These are phyloP conservation scores for Trichophyton equinum DNA, from an alignment of 2,329 filamentous ascomycete species.

Conservation along the genomic window DNA sequence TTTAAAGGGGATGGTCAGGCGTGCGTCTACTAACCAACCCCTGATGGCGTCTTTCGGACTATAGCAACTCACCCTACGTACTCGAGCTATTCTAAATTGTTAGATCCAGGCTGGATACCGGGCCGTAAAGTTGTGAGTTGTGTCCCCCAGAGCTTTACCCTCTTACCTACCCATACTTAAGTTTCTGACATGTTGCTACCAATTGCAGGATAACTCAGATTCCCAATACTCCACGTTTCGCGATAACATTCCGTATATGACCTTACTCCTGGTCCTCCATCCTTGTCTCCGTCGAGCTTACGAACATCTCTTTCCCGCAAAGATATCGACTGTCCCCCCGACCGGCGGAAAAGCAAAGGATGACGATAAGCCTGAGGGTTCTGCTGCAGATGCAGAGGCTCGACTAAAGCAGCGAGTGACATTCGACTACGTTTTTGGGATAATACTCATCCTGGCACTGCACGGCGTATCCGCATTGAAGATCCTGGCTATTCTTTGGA, in stretches of 20 bases:
- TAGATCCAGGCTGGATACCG: conserved; percentile 79
- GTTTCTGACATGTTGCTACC: not conserved
- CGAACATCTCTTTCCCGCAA: conserved; percentile 42
- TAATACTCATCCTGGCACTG: conserved; percentile 63
- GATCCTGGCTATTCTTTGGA: conserved; percentile 62
- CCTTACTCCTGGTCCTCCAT: conserved; percentile 60
- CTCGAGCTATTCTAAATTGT: conserved; percentile 53
- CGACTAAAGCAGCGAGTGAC: conserved; percentile 57
- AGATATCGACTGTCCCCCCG: conserved; percentile 18
- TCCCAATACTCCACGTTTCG: conserved; percentile 77
- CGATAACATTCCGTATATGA: conserved; percentile 70
- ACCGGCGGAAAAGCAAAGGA: conserved; percentile 14
- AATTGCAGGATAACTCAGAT: conserved; percentile 70
- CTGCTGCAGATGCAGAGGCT: conserved; percentile 33
- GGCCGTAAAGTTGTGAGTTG: conserved; percentile 69
- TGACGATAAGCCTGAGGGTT: conserved; percentile 28
- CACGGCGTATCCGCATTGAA: conserved; percentile 82
- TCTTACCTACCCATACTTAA: not conserved
- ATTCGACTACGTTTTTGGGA: conserved; percentile 73
- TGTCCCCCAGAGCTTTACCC: not conserved
- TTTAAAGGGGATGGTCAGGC: conserved; percentile 5
- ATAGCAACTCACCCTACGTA: conserved; percentile 73
- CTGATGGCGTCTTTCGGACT: not conserved
- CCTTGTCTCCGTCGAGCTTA: conserved; percentile 64
- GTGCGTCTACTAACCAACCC: not conserved